Conservation (phyloP, 768 basidiomycete species). For the Sistotremastrum suecicum region DNA sequence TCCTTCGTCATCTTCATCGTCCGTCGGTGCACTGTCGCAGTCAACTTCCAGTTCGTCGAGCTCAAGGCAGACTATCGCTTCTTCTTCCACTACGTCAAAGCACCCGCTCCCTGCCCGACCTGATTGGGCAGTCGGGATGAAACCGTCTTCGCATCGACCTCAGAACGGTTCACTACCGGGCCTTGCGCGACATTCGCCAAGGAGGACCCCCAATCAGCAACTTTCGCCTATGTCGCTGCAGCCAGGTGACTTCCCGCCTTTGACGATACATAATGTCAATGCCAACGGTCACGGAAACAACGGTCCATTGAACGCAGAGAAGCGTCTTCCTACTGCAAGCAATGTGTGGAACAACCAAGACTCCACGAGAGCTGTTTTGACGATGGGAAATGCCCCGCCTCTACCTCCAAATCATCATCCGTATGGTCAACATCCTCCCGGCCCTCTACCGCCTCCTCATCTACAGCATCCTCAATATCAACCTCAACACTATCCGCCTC, state of each 20-base stretch:
- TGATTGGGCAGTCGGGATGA: slow-evolving; percentile 82
- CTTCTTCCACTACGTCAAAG: slow-evolving; percentile 51
- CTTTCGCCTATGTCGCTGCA: slow-evolving; percentile 30
- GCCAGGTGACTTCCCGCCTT: slow-evolving; percentile 57
- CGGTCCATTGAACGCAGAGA: slow-evolving; percentile 29
- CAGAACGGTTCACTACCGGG: slow-evolving; percentile 27
- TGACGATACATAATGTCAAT: slow-evolving; percentile 23
- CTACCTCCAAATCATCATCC: slow-evolving; percentile 7
- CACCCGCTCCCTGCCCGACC: slow-evolving; percentile 71
- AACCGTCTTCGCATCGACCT: slow-evolving; percentile 45
- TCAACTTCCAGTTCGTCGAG: slow-evolving; percentile 74
- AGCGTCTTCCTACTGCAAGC: slow-evolving; percentile 35
- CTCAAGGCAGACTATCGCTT: slow-evolving; percentile 63
- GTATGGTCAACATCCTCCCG: neutral
- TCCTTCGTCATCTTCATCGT: slow-evolving; percentile 2
- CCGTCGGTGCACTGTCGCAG: slow-evolving; percentile 20
- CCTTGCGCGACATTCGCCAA: slow-evolving; percentile 15
- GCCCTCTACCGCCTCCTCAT: neutral
- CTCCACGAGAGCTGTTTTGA: slow-evolving; percentile 36
- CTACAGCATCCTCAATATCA: neutral
- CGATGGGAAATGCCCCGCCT: slow-evolving; percentile 20
- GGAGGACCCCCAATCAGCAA: slow-evolving; percentile 21
- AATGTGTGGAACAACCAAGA: slow-evolving; percentile 63
- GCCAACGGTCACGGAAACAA: neutral
- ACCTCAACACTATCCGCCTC: neutral